These are phyloP conservation scores for Linaria vulgaris DNA, from an alignment of 257 asterid genomes.

Conservation along the genomic window DNA sequence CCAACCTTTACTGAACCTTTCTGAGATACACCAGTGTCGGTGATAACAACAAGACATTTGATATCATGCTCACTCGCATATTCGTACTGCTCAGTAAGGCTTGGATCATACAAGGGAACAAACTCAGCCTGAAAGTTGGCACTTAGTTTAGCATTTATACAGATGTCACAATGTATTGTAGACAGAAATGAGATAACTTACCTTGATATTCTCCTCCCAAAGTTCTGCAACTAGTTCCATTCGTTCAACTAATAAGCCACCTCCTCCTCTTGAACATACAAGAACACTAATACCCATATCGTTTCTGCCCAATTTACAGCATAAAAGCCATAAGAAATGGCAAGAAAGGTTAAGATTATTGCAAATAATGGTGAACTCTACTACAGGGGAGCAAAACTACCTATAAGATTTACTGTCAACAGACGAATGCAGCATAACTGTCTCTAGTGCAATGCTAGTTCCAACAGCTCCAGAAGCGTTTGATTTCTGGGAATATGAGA, in stretches of 20 bases:
- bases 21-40: constrained; percentile 78
- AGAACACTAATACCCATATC: constrained; percentile 57
- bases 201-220: constrained; percentile 91
- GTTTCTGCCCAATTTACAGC: constrained; percentile 43
- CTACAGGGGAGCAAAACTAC: constrained; percentile 35
- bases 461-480: constrained; percentile 93
- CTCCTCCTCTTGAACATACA: constrained; percentile 98
- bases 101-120: constrained; percentile 84
- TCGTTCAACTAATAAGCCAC: constrained; percentile 87
- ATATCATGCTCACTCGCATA: constrained; percentile 92
- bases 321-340: constrained; percentile 23
- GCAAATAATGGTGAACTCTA: constrained; percentile 1
- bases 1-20: constrained; percentile 81
- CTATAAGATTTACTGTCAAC: constrained; percentile 50
- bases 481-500: constrained; percentile 59
- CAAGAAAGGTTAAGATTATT: constrained; percentile 9
- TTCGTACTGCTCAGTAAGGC: constrained; percentile 93
- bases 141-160: constrained; percentile 15
- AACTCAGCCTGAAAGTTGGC: constrained; percentile 67
- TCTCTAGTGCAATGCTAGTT: constrained; percentile 89
- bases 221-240: constrained; percentile 92
- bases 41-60: constrained; percentile 82
- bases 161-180: constrained; percentile 10
- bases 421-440: constrained; percentile 65
- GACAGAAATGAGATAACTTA: constrained; percentile 30